Evolutionary conservation across 306 rosid species (phyloP), one percentile per base, ranked within the genome.

Genomic region (Vachellia collinsii): DNA sequence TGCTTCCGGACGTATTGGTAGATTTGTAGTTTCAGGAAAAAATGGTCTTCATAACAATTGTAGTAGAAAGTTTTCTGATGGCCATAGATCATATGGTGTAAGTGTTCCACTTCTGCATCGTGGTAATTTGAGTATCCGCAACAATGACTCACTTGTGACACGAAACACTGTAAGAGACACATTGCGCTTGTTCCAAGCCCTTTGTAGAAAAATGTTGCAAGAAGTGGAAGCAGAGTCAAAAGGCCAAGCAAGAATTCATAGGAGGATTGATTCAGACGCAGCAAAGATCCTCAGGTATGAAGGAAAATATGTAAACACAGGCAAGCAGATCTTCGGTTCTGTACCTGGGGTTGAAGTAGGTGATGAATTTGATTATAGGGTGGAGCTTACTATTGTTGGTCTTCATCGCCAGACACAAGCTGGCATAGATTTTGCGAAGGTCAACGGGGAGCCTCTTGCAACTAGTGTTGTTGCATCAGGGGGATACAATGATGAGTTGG

Each of bases 321-420:
- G 88, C 14, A 85, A 85, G 62, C 85, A 86, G 83, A 88, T 92
- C 50, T 46, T 90, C 54, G 97, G 97, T 72, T 16, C 84, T 74
- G 90, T 92, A 20, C 91, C 91, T 0, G 94, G 97, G 25, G 86
- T 88, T 72, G 97, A 90, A 82, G 89, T 92, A 53, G 94, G 94
- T 12, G 94, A 92, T 75, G 92, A 90, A 67, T 92, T 90, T 48
- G 90, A 88, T 14, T 89, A 86, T 74, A 83, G 94, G 78, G 69
- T 88, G 42, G 94, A 91, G 83, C 94, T 91, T 29, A 77, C 29
- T 62, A 79, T 91, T 7, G 74, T 90, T 41, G 92, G 97, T 54
- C 88, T 92, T 73, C 92, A 90, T 79, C 91, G 87, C 41, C 87
- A 13, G 8, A 14, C 1, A 56, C 89, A 84, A 14, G 86, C 81